Evolutionary conservation across 768 basidiomycete species (phyloP).

Genomic region (Hericium alpestre): DNA sequence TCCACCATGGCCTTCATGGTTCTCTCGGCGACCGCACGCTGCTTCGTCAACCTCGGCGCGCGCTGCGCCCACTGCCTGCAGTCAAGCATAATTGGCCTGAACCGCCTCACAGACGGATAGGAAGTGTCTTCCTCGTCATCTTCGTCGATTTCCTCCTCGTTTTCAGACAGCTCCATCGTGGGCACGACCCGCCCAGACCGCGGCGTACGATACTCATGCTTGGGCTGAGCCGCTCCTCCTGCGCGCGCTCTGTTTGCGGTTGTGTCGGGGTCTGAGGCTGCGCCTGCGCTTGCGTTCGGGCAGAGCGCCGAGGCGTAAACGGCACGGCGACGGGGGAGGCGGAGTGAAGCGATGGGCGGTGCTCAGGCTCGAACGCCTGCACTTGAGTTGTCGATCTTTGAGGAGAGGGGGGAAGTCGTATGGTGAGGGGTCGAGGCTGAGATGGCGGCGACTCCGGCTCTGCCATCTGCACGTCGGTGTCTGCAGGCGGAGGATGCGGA

Average conservation of each 20-base stretch:
- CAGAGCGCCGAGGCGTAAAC: conserved; percentile 8
- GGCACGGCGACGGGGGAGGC: conserved; percentile 8
- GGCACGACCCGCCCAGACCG: conserved; percentile 5
- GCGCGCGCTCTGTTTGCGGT: background rate
- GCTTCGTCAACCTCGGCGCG: conserved; percentile 6
- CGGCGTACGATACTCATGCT: conserved; percentile 9
- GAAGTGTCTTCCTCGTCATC: conserved; percentile 1
- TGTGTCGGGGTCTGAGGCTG: background rate
- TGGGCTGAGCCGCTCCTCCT: background rate
- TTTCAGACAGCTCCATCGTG: background rate
- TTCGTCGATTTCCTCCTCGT: background rate
- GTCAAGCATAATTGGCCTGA: conserved; percentile 12
- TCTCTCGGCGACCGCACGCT: conserved; percentile 8
- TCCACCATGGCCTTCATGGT: background rate
- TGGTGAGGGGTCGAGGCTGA: background rate
- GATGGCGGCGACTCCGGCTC: background rate
- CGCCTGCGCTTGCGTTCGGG: too few relatives aligned
- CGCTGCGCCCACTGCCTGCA: conserved; percentile 11
- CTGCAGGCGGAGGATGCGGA: background rate
- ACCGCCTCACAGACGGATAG: conserved; percentile 7
- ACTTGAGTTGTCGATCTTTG: too few relatives aligned
- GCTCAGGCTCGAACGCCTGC: conserved; percentile 1
- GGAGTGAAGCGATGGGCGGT: background rate
- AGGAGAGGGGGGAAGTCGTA: background rate
- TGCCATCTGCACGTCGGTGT: background rate